phyloP scores from a whole-genome alignment of 768 basidiomycete genomes.

The Mycena rosella region DNA sequence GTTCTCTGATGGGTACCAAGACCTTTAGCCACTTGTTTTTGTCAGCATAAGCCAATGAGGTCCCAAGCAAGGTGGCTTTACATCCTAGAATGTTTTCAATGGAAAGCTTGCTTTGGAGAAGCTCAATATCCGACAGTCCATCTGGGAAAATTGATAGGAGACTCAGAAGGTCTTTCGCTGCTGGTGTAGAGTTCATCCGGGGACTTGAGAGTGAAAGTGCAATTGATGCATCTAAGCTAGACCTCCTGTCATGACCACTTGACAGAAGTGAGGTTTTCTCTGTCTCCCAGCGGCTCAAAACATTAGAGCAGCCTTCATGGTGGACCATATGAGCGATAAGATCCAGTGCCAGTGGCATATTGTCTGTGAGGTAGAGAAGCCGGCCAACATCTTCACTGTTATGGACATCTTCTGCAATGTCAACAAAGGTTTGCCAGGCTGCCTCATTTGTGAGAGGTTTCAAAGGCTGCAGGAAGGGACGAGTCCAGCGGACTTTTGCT shows the following conservation, averaged over 20 bases:
- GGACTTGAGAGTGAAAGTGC: too few relatives aligned
- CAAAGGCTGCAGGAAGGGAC: too few relatives aligned
- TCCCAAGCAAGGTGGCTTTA: conserved; percentile 9
- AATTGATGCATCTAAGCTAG: too few relatives aligned
- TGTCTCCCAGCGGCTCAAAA: neutral
- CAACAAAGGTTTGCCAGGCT: neutral
- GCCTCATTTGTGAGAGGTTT: too few relatives aligned
- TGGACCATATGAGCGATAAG: neutral
- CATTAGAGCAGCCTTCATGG: neutral
- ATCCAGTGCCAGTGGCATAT: neutral
- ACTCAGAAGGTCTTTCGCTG: too few relatives aligned
- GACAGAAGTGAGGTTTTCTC: neutral
- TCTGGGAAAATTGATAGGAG: too few relatives aligned
- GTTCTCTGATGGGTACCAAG: too few relatives aligned
- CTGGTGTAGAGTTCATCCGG: too few relatives aligned
- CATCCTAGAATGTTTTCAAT: conserved; percentile 1
- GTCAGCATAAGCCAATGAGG: conserved; percentile 15
- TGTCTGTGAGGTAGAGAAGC: neutral
- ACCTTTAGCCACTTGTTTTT: too few relatives aligned
- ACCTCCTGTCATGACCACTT: too few relatives aligned
- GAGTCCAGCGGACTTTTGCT: neutral
- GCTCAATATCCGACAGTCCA: conserved; percentile 19
- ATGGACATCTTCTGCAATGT: neutral
- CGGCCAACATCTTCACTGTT: neutral
- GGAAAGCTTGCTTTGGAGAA: conserved; percentile 2